These are phyloP conservation scores for Pestalotiopsis sp. DNA, from an alignment of 2,329 filamentous ascomycete species.

Conservation along the genomic window DNA sequence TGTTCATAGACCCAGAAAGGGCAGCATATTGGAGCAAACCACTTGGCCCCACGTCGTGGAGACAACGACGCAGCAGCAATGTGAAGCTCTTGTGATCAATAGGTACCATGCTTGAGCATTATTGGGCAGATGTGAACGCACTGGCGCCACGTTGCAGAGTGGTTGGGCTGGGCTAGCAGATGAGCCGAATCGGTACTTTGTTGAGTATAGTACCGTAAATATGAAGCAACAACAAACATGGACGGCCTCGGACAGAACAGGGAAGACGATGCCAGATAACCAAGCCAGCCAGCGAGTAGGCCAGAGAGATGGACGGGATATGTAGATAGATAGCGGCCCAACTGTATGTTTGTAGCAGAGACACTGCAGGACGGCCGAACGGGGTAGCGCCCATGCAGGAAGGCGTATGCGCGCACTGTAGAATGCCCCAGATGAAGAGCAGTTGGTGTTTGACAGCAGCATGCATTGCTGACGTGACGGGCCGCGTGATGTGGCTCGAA, in stretches of 20 bases:
- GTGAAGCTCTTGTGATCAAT: conserved; percentile 15
- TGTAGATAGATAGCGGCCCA: conserved; percentile 22
- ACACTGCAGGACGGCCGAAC: conserved; percentile 21
- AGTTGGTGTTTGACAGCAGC: conserved; percentile 25
- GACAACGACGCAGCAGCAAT: neutral
- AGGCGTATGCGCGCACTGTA: conserved; percentile 19
- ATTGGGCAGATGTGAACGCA: conserved; percentile 16
- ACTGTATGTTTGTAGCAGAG: conserved; percentile 16
- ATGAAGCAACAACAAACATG: conserved; percentile 6
- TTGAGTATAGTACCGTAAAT: neutral
- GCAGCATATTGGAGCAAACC: conserved; percentile 5
- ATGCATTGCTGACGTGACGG: conserved; percentile 24
- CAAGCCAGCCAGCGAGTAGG: too few relatives aligned
- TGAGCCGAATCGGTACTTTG: conserved; percentile 8
- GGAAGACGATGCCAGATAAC: conserved; percentile 17
- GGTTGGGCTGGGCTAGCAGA: conserved; percentile 13
- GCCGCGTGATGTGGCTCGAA: conserved; percentile 20
- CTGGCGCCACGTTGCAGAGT: conserved; percentile 21
- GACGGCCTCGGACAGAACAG: conserved; percentile 18
- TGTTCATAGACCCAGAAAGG: neutral
- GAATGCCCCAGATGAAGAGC: conserved; percentile 18
- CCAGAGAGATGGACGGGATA: too few relatives aligned
- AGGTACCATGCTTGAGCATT: conserved; percentile 15
- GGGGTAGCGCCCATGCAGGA: conserved; percentile 15
- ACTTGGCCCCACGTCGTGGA: conserved; percentile 9